Evolutionary conservation across 257 asterid species (phyloP).

Genomic region (Schizonepeta tenuifolia): DNA sequence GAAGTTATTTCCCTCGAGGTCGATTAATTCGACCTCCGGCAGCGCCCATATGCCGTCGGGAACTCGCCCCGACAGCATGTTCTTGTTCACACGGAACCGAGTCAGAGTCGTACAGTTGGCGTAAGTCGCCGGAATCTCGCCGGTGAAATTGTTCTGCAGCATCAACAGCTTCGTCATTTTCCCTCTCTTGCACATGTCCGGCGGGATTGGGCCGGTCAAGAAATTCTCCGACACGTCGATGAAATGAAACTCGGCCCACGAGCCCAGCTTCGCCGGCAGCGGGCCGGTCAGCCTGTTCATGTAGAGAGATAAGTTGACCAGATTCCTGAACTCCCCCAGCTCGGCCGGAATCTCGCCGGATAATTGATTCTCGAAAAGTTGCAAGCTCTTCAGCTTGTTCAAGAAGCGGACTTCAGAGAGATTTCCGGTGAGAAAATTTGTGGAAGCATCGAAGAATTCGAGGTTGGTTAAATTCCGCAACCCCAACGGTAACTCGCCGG

Average conservation of each 20-base stretch:
- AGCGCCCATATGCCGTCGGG: slow-evolving; percentile 84
- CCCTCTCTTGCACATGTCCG: slow-evolving; percentile 84
- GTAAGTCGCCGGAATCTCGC: slow-evolving; percentile 71
- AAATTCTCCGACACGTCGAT: slow-evolving; percentile 77
- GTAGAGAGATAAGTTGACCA: slow-evolving; percentile 72
- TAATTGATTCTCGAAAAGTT: slow-evolving; percentile 63
- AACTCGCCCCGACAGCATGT: slow-evolving; percentile 66
- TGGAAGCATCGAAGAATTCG: slow-evolving; percentile 72
- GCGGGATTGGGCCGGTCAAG: slow-evolving; percentile 79
- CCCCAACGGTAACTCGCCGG: slow-evolving; percentile 76
- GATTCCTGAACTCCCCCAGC: slow-evolving; percentile 66
- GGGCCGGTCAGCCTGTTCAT: slow-evolving; percentile 62
- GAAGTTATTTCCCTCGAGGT: slow-evolving; percentile 51
- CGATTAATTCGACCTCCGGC: slow-evolving; percentile 56
- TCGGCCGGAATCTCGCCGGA: slow-evolving; percentile 77
- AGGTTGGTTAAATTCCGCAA: slow-evolving; percentile 66
- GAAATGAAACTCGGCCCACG: slow-evolving; percentile 64
- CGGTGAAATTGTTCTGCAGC: slow-evolving; percentile 72
- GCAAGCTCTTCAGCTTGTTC: slow-evolving; percentile 61
- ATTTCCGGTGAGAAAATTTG: slow-evolving; percentile 61
- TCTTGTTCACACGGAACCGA: slow-evolving; percentile 70
- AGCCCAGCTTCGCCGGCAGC: slow-evolving; percentile 75
- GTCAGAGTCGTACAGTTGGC: slow-evolving; percentile 54
- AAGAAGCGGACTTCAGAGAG: slow-evolving; percentile 59
- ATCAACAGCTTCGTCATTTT: slow-evolving; percentile 58